Percentiles rank a stretch among this genome's conserved stretches.
Conservation (phyloP, 805 yeast species). For the Wickerhamiella qilinensis region DNA sequence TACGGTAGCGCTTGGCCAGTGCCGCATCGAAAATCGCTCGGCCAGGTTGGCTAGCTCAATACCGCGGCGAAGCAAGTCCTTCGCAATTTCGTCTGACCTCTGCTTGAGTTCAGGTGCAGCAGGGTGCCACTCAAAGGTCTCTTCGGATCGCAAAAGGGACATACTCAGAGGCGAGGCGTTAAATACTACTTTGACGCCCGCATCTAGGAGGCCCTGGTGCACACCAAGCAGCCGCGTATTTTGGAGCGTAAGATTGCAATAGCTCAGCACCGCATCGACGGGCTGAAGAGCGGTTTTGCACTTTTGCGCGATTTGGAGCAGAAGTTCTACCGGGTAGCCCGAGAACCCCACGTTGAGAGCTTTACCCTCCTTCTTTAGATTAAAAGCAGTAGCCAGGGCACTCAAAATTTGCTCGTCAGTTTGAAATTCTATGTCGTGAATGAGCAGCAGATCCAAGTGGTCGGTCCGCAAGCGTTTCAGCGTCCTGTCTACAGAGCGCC, state of each 20-base stretch:
- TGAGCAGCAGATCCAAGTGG: conserved; percentile 66
- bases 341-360: conserved; percentile 59
- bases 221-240: conserved; percentile 38
- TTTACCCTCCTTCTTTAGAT: conserved; percentile 45
- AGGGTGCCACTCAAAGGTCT: conserved; percentile 69
- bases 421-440: conserved; percentile 83
- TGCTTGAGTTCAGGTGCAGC: conserved; percentile 42
- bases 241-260: conserved; percentile 71
- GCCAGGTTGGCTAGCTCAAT: conserved; percentile 72
- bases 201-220: conserved; percentile 31
- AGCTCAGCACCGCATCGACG: conserved; percentile 62
- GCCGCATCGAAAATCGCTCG: conserved; percentile 51
- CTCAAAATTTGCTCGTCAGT: conserved; percentile 34
- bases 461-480: conserved; percentile 45
- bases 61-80: conserved; percentile 27
- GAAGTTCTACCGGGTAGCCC: conserved; percentile 69
- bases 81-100: conserved; percentile 29
- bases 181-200: conserved; percentile 41
- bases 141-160: conserved; percentile 60
- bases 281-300: conserved; percentile 30
- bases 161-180: conserved; percentile 80
- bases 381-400: conserved; percentile 46
- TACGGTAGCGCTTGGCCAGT: conserved; percentile 58
- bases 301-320: conserved; percentile 24
- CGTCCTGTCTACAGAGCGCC: conserved; percentile 50